These are phyloP conservation scores for Alternaria hordeiaustralica DNA, from an alignment of 2,329 filamentous ascomycete genomes.

Conservation along the genomic window DNA sequence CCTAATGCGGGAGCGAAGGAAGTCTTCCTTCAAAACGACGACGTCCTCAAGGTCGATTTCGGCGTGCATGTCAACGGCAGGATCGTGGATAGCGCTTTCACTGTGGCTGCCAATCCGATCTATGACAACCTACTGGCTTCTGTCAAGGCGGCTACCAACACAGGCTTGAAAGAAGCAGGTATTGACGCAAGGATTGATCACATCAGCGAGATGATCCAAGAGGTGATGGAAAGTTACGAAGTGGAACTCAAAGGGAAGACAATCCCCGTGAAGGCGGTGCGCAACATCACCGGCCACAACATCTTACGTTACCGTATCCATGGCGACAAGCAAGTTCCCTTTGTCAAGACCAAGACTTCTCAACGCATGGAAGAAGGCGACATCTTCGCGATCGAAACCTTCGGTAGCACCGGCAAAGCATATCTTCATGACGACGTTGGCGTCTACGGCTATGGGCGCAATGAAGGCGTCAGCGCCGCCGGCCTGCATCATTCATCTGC, in stretches of 20 bases:
- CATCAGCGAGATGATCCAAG: constrained; percentile 83
- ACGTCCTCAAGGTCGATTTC: constrained; percentile 78
- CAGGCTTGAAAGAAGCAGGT: constrained; percentile 83
- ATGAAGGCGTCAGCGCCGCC: constrained; percentile 71
- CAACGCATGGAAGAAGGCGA: constrained; percentile 98
- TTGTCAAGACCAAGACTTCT: constrained; percentile 81
- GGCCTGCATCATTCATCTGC: constrained; percentile 78
- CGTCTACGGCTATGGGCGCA: constrained; percentile 69
- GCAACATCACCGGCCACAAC: constrained; percentile 88
- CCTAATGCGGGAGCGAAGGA: constrained; percentile 88
- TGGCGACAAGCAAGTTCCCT: constrained; percentile 89
- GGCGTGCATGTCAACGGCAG: constrained; percentile 73
- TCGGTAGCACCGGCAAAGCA: constrained; percentile 89
- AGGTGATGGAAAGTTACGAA: constrained; percentile 92
- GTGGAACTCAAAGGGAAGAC: constrained; percentile 78
- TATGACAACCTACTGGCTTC: constrained; percentile 71
- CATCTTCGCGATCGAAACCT: constrained; percentile 93
- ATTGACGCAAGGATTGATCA: constrained; percentile 89
- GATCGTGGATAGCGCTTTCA: constrained; percentile 76
- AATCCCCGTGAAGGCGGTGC: constrained; percentile 80
- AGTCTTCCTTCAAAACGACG: constrained; percentile 70
- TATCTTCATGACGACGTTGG: constrained; percentile 80
- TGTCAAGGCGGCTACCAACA: constrained; percentile 71
- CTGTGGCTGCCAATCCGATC: constrained; percentile 68
- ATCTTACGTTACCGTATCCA: constrained; percentile 91